Conservation (phyloP, 164 flowering plant genomes). For the Macadamia integrifolia region DNA sequence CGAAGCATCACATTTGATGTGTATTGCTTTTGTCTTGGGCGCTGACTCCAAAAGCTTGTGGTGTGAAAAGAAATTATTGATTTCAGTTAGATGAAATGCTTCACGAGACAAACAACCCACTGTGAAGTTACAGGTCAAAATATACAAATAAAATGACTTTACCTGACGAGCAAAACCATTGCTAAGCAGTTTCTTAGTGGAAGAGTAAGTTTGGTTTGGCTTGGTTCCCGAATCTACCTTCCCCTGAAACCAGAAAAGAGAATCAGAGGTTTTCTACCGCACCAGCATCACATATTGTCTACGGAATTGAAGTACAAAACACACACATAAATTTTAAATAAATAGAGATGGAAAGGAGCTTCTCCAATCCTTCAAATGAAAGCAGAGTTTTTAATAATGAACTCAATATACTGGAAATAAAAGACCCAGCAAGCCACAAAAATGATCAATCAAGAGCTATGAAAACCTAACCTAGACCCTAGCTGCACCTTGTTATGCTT, state of each 20-base stretch:
- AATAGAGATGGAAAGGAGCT: not conserved
- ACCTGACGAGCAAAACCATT: constrained; percentile 85
- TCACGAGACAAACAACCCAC: not conserved
- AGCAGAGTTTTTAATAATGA: not conserved
- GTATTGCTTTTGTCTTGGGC: constrained; percentile 49
- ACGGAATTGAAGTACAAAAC: not conserved
- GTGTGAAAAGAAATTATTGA: constrained; percentile 5
- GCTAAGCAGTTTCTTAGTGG: constrained; percentile 61
- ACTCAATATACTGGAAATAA: not conserved
- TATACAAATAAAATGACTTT: constrained; percentile 8
- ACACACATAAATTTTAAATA: not conserved
- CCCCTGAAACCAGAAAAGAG: constrained; percentile 29
- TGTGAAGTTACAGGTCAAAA: not conserved
- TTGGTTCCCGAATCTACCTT: constrained; percentile 24
- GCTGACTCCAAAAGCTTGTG: constrained; percentile 68
- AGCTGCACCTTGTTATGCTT: too few relatives aligned
- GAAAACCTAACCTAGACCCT: too few relatives aligned
- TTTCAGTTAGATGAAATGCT: not conserved
- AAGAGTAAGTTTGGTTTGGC: constrained; percentile 24
- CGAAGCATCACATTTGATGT: constrained; percentile 67
- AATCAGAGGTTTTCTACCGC: not conserved
- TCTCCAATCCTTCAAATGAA: not conserved
- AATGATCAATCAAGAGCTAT: not conserved
- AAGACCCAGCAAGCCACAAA: not conserved
- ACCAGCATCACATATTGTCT: not conserved